Base-by-base conservation (phyloP, 2,329 filamentous ascomycete species). In the Apiospora kogelbergensis region DNA sequence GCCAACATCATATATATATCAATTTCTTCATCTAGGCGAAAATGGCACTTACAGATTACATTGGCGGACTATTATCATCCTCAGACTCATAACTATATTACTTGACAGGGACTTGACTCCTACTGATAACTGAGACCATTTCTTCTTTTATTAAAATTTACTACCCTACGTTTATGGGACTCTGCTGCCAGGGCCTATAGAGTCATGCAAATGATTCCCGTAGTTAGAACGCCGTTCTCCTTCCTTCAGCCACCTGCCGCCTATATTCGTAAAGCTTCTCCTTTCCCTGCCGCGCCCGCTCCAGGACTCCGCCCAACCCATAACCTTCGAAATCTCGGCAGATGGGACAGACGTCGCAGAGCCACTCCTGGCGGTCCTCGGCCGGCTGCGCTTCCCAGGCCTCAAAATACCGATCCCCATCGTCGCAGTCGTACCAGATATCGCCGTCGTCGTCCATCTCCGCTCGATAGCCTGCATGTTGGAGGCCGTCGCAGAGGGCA, bases 381-480 rank as follows among this genome's bases (percentile, higher is more conserved):
- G 46, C n/a, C 46, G 46, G 46, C 46, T 53, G 46, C 7, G 20
- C 24, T 53, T 53, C 46, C 65, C 65, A 1, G 65, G 44, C 24
- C 37, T 40, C 33, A 60, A 60, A 11, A 57, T 67, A 45, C 9
- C 64, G 22, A 24, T 66, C 64, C 15, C 64, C 64, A n/a, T 66
- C 40, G 5, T 67, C 65, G 30, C 65, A 57, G 22, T 67, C 45
- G 1, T 0, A 67, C 65, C 45, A 53, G 13, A 67, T 53, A 11
- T 48, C 30, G 44, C 65, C 65, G 0, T 40, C 42, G 17, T 53
- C 24, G 17, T 53, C 65, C 65, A 53, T 67, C n/a, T 48, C 65
- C 30, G 42, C 65, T 6, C 65, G 65, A 10, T 53, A 67, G 30
- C 65, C 65, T 7, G 22, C 44, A 37, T 67, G 44, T 6, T 53